Base-by-base conservation (phyloP, 202 grass and related monocot genomes). In the Setaria italica region DNA sequence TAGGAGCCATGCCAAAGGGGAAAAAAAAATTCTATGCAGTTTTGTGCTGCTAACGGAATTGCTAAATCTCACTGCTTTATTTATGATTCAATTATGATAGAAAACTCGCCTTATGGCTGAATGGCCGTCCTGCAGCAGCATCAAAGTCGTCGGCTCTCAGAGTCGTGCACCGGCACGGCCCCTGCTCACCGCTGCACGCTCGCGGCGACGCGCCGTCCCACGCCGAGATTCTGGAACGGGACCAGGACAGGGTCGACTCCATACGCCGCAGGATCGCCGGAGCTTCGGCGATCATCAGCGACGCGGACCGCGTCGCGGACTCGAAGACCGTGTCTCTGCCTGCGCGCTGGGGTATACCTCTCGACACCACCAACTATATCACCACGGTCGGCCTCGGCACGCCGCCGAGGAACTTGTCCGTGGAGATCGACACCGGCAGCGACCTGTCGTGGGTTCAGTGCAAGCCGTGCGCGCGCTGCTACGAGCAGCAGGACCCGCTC, bases 381-480 rank as follows among this genome's bases (percentile, higher is more conserved):
- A 77, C 91, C 3, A 82, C 80, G 10, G 63, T 95, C 25, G 87
- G 92, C 11, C 86, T 94, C 25, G 95, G 95, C 6, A 95, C 92
- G 9, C 95, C 95, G 17, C 62, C 70, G 17, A 77, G 54, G 68
- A 57, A 87, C n/a, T 77, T 78, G 39, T 29, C 91, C 0, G 77
- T 97, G 32, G 45, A 91, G n/a, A 88, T 97, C 70, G 95, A 97
- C 89, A 97, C 95, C 25, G 95, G 95, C 59, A 94, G 92, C 81
- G 90, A 90, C 49, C 79, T 93, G 20, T 91, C 95, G 13, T 97
- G 95, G 95, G 92, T 97, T 72, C 95, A 91, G 84, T 94, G 92
- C 79, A 32, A 48, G 75, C 92, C 95, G 6, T 97, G 95, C 82
- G 34, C 5, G 50, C 51, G 60, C 70, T 97, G 95, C 89, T 94